phyloP scores from a whole-genome alignment of 495 filamentous ascomycete genomes.

The Baudoinia panamericana region DNA sequence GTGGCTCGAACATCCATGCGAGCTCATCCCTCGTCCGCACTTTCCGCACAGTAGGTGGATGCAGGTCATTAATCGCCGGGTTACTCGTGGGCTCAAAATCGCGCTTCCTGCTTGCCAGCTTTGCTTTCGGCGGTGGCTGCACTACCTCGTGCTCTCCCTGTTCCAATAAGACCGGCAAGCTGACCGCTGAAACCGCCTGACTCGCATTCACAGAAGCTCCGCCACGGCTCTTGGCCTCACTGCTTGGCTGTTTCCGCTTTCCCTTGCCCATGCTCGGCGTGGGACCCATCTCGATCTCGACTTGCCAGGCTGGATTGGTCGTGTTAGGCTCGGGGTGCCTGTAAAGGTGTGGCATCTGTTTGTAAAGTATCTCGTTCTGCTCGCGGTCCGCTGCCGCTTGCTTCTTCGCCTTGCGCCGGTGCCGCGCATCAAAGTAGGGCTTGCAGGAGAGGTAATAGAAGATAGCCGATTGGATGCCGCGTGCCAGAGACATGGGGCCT shows the following conservation, averaged over 20 bases:
- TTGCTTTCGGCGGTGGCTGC: no score
- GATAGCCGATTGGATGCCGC: slow-evolving; percentile 57
- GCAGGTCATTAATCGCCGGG: slow-evolving; percentile 72
- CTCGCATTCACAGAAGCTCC: slow-evolving; percentile 35
- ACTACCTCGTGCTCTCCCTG: no score
- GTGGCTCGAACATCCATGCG: slow-evolving; percentile 86
- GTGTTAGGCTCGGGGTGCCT: slow-evolving; percentile 67
- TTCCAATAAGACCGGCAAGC: slow-evolving; percentile 1
- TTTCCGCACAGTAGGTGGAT: slow-evolving; percentile 63
- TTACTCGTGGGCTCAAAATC: slow-evolving; percentile 50
- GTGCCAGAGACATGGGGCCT: slow-evolving; percentile 17
- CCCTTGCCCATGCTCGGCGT: slow-evolving; percentile 44
- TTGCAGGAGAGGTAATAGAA: slow-evolving; percentile 80
- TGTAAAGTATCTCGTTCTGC: slow-evolving; percentile 45
- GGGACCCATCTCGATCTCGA: slow-evolving; percentile 72
- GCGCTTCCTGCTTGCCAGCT: no score
- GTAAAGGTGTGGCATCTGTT: slow-evolving; percentile 58
- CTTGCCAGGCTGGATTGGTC: slow-evolving; percentile 74
- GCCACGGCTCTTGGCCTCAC: slow-evolving; percentile 65
- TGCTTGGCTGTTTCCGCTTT: slow-evolving; percentile 37
- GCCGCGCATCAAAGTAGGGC: slow-evolving; percentile 53
- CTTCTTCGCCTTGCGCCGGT: slow-evolving; percentile 51
- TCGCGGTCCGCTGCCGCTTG: slow-evolving; percentile 48
- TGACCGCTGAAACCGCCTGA: slow-evolving; percentile 4
- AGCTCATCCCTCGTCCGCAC: slow-evolving; percentile 34